Percentiles rank a stretch among this genome's conserved stretches.
phyloP scores from a whole-genome alignment of 768 basidiomycete genomes.

The Rhodotorula toruloides region DNA sequence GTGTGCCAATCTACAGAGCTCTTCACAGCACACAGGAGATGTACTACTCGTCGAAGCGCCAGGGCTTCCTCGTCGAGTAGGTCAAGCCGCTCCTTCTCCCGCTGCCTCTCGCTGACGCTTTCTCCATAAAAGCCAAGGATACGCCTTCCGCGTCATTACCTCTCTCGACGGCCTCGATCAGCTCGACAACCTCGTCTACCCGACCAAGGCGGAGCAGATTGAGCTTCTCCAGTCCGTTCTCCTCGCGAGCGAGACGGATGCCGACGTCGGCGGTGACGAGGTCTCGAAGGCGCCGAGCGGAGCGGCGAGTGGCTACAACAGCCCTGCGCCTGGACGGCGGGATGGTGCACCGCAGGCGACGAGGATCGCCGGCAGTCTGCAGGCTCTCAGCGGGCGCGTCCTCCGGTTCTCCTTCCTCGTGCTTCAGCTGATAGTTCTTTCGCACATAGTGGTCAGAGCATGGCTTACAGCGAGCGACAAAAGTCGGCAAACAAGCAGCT shows the following conservation, averaged over 20 bases:
- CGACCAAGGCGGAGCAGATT: conserved; percentile 85
- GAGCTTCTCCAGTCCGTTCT: conserved; percentile 91
- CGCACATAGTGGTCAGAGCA: conserved; percentile 56
- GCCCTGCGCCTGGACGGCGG: conserved; percentile 17
- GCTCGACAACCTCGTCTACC: conserved; percentile 83
- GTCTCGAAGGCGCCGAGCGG: conserved; percentile 29
- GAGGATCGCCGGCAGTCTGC: conserved; percentile 67
- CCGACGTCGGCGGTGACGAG: conserved; percentile 81
- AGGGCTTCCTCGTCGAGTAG: conserved; percentile 90
- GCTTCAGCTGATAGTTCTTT: not conserved
- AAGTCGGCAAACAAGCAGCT: conserved; percentile 72
- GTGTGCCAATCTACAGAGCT: no score
- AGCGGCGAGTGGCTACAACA: conserved; percentile 46
- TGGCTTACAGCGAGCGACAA: conserved; percentile 89
- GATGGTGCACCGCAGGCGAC: conserved; percentile 64
- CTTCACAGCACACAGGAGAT: conserved; percentile 82
- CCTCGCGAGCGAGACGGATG: conserved; percentile 81
- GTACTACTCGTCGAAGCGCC: conserved; percentile 98
- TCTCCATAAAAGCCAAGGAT: conserved; percentile 53
- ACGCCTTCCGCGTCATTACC: conserved; percentile 99
- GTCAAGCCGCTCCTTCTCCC: not conserved
- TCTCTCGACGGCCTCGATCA: conserved; percentile 86
- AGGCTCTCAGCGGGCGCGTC: conserved; percentile 65
- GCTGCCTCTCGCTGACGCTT: conserved; percentile 6
- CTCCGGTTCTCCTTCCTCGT: no score